phyloP scores from a whole-genome alignment of 2,329 filamentous ascomycete genomes.

The Fusarium sp. region DNA sequence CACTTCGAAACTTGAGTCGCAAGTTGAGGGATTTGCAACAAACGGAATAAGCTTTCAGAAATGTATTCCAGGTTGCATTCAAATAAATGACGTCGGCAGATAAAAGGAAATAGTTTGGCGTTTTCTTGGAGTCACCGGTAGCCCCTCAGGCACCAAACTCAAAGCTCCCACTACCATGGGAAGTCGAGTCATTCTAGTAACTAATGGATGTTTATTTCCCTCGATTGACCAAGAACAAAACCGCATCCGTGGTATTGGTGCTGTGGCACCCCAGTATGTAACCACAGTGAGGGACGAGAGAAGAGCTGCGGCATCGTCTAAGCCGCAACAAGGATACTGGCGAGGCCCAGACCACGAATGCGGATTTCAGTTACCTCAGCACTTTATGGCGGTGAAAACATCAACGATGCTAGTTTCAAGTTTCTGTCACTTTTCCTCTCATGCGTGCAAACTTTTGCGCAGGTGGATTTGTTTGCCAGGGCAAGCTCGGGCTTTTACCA shows the following conservation, averaged over 20 bases:
- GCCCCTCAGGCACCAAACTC: not conserved
- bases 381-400: conserved; percentile 46
- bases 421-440: not conserved
- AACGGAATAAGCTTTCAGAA: not conserved
- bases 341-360: conserved; percentile 15
- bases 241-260: conserved; percentile 30
- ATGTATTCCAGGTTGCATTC: conserved; percentile 14
- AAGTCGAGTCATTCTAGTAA: not conserved
- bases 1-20: not conserved
- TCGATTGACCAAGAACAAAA: not conserved
- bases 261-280: conserved; percentile 16
- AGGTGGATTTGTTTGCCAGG: conserved; percentile 17
- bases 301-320: conserved; percentile 23
- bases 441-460: conserved; percentile 15
- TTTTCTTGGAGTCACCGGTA: conserved; percentile 4
- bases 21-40: not conserved
- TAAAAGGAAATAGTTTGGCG: not conserved
- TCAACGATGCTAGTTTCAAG: conserved; percentile 3
- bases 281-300: conserved; percentile 5
- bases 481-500: conserved; percentile 14
- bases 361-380: conserved; percentile 38
- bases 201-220: not conserved
- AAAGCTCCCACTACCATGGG: not conserved
- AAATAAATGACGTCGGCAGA: conserved; percentile 12
- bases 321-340: conserved; percentile 25